These are phyloP conservation scores for Aspergillus avenaceus DNA, from an alignment of 495 filamentous ascomycete species.

Conservation along the genomic window DNA sequence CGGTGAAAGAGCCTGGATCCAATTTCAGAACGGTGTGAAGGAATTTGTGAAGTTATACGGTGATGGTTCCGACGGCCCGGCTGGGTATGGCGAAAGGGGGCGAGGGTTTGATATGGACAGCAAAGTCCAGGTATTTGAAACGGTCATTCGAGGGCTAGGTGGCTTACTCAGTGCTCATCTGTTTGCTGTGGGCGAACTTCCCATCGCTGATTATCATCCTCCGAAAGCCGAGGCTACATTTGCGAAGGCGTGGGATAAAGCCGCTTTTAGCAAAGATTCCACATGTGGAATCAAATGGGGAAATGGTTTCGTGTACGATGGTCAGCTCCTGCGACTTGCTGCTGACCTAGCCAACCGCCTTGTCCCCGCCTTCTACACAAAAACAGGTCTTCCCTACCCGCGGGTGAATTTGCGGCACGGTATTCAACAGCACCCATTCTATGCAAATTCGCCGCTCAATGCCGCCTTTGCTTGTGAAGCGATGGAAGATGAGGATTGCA, in stretches of 20 bases:
- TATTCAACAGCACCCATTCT: slow-evolving; percentile 66
- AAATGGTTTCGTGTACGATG: slow-evolving; percentile 79
- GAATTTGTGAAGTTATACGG: slow-evolving; percentile 83
- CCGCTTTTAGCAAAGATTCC: slow-evolving; percentile 23
- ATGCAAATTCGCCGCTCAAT: slow-evolving; percentile 72
- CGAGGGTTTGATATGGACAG: slow-evolving; percentile 93
- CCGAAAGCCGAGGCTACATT: slow-evolving; percentile 28
- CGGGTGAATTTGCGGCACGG: slow-evolving; percentile 90
- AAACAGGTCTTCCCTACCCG: slow-evolving; percentile 90
- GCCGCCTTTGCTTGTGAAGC: slow-evolving; percentile 21
- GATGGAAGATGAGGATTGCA: slow-evolving; percentile 26
- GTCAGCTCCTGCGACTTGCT: slow-evolving; percentile 82
- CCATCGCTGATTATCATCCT: slow-evolving; percentile 72
- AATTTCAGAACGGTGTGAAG: slow-evolving; percentile 78
- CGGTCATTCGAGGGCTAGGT: slow-evolving; percentile 86
- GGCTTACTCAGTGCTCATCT: slow-evolving; percentile 89
- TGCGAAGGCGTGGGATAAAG: slow-evolving; percentile 38
- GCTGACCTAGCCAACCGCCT: slow-evolving; percentile 77
- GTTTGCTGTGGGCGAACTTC: slow-evolving; percentile 84
- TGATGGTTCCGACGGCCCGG: slow-evolving; percentile 67
- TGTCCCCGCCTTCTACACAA: slow-evolving; percentile 83
- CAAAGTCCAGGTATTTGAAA: slow-evolving; percentile 98
- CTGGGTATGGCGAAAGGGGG: slow-evolving; percentile 66
- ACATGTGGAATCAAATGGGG: slow-evolving; percentile 62
- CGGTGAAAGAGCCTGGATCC: slow-evolving; percentile 57